Evolutionary conservation across 1,284 basidiomycete species (phyloP).

Genomic region (Microbotryum violaceum): DNA sequence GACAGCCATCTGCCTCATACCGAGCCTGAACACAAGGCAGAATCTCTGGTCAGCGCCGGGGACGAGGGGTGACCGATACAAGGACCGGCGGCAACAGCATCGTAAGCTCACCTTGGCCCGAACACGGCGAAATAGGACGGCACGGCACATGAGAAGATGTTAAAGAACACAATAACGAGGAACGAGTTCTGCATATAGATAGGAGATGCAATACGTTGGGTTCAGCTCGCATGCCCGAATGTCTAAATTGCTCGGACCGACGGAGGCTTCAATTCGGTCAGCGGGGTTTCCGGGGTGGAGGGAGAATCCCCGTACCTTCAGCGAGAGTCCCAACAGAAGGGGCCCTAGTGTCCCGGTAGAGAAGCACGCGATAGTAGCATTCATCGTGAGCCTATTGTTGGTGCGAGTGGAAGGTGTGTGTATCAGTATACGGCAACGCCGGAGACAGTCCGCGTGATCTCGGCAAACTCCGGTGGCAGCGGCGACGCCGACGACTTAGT

Average conservation of each 20-base stretch:
- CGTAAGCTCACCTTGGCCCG: neutral
- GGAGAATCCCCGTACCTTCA: too few species aligned
- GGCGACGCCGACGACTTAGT: neutral
- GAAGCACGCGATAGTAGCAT: conserved; percentile 26
- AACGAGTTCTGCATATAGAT: conserved; percentile 49
- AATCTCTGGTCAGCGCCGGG: conserved; percentile 32
- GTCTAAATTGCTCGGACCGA: neutral
- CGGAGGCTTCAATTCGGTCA: neutral
- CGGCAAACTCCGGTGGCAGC: neutral
- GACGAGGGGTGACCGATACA: conserved; percentile 3
- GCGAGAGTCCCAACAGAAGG: neutral
- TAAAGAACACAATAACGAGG: conserved; percentile 68
- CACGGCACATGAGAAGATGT: conserved; percentile 51
- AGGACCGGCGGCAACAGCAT: neutral
- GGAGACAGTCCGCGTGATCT: too few species aligned
- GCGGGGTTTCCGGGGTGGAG: neutral
- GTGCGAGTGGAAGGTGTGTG: neutral
- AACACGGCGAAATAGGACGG: conserved; percentile 54
- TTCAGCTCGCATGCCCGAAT: neutral
- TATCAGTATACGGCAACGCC: neutral
- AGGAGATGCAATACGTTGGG: neutral
- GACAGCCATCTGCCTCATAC: conserved; percentile 79
- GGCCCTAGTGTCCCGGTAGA: conserved; percentile 30
- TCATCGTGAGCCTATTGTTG: conserved; percentile 23
- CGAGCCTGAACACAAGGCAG: conserved; percentile 36